A percentile compares a stretch with the other conserved stretches of the same genome.
phyloP scores from a whole-genome alignment of 257 asterid genomes.

The Misopates orontium region DNA sequence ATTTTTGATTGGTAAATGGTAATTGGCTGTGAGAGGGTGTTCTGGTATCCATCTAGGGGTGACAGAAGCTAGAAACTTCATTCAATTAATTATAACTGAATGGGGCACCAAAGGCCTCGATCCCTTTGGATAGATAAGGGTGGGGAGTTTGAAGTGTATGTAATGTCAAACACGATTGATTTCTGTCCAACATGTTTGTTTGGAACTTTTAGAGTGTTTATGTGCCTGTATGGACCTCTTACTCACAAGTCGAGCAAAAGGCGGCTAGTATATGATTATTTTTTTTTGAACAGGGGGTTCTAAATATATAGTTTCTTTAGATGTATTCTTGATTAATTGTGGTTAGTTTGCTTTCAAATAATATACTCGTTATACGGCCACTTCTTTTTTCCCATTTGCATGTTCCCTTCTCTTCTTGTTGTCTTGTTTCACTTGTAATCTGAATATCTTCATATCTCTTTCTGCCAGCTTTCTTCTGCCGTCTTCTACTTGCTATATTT shows the following conservation, averaged over 20 bases:
- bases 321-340: constrained; percentile 1
- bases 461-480: constrained; percentile 11
- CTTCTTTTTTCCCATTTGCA: background rate
- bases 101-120: background rate
- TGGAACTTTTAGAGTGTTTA: constrained; percentile 13
- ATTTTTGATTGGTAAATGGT: constrained; percentile 7
- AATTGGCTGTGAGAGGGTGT: background rate
- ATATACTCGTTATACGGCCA: background rate
- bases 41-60: constrained; percentile 11
- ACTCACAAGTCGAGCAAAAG: constrained; percentile 11
- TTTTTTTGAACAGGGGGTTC: too few relatives aligned
- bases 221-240: constrained; percentile 20
- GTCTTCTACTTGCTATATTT: constrained; percentile 1
- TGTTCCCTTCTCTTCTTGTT: constrained; percentile 4
- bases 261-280: background rate
- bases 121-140: too few relatives aligned
- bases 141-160: too few relatives aligned
- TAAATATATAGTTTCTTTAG: constrained; percentile 16
- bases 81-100: constrained; percentile 12
- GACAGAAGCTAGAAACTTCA: background rate
- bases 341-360: background rate
- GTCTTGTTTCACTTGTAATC: constrained; percentile 6
- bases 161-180: too few relatives aligned
- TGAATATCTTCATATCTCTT: constrained; percentile 5
- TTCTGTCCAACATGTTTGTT: background rate